Base-by-base conservation (phyloP, 495 filamentous ascomycete genomes). In the Melanomma pulvis-pyrius region DNA sequence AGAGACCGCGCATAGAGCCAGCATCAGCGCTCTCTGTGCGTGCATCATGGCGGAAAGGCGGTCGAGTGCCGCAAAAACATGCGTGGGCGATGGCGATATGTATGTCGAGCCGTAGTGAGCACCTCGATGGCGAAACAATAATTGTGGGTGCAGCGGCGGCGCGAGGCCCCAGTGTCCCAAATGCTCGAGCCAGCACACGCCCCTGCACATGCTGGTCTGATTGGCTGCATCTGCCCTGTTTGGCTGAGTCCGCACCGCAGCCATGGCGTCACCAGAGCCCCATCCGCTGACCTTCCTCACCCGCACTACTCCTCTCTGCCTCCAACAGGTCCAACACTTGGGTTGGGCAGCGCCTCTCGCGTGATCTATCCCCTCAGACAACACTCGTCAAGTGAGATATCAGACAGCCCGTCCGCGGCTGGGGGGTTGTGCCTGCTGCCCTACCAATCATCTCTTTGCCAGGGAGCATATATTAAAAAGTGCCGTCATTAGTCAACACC, bases 21-120 rank as follows among this genome's bases (percentile, higher is more conserved):
- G 21, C 8, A 51, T n/a, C 34, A 68, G 57, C 48, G 15, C 54
- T 54, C 34, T 13, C 60, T 30, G 25, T 15, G 49, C 60, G 49
- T 54, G 60, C 60, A 63, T 46, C 60, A 63, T 63, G 60, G 60
- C 60, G 48, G 32, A 46, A 47, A 29, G 29, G 13, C 5, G 30
- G 25, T 17, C 17, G 21, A 6, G 17, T 19, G 50, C 11, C 30
- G 1, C 2, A 17, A 54, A 53, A 24, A 55, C 60, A 63, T 63
- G 60, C 22, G 60, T 8, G 2, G 50, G 44, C 11, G 39, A n/a
- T 48, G 60, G 36, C 13, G 1, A 19, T 63, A 52, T 51, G 59
- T 52, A 41, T 41, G 25, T 41, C n/a, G 29, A 55, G 11, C 22
- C 3, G 30, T 46, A 39, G 49, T 54, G 60, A 63, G 60, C 50